Conservation (phyloP, 1,284 basidiomycete species). For the Sporisorium sorghi region DNA sequence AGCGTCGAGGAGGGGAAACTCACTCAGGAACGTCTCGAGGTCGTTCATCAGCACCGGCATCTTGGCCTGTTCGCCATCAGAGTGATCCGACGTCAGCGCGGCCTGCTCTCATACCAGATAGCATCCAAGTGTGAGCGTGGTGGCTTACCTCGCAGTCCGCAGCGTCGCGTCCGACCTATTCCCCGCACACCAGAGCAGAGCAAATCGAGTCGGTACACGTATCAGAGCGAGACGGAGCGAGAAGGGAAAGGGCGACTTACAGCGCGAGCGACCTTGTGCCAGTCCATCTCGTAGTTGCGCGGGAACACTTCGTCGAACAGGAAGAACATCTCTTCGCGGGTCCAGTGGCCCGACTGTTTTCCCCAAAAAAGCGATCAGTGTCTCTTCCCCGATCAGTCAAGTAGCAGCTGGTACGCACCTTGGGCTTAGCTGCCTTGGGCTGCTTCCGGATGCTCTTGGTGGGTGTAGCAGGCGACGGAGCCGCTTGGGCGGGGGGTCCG, state of each 20-base stretch:
- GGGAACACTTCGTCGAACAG: conserved; percentile 22
- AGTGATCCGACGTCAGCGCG: background rate
- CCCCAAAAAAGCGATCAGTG: background rate
- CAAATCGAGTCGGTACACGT: too few relatives aligned
- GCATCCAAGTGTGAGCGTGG: background rate
- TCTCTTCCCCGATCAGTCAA: background rate
- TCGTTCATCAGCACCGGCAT: conserved; percentile 6
- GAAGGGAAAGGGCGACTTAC: conserved; percentile 6
- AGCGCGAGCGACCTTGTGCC: conserved; percentile 10
- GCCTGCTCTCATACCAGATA: too few relatives aligned
- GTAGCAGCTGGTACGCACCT: background rate
- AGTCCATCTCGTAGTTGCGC: conserved; percentile 11
- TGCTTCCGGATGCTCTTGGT: background rate
- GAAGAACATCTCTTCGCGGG: conserved; percentile 24
- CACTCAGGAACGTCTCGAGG: conserved; percentile 21
- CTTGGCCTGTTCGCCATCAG: conserved; percentile 12
- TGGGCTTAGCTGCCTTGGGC: background rate
- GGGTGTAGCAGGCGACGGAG: background rate
- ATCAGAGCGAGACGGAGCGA: too few relatives aligned
- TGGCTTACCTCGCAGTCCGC: conserved; percentile 28
- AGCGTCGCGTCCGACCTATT: conserved; percentile 23
- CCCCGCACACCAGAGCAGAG: background rate
- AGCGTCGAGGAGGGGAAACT: conserved; percentile 1
- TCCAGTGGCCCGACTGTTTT: conserved; percentile 5
- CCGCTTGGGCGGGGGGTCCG: background rate